Base-by-base conservation (phyloP, 306 rosid species). In the Prunus armeniaca region DNA sequence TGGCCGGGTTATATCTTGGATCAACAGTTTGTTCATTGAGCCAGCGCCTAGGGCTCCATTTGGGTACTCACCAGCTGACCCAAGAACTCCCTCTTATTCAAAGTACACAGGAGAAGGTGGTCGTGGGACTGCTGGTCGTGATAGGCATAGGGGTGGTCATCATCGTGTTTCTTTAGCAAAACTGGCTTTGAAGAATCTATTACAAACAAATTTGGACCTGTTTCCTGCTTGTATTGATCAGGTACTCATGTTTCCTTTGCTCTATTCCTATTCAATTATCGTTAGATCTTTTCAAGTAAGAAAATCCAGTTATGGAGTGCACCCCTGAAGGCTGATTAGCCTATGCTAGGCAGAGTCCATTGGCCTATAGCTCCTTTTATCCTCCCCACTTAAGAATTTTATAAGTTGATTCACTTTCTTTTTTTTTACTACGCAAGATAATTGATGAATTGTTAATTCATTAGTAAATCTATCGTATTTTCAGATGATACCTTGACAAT, bases 221-320 rank as follows among this genome's bases (percentile, higher is more conserved):
- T 96, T 96, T 88, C 99, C 97, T 60, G 89, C 99, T 38, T 96
- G 98, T 77, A 96, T 96, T 81, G 99, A 96, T 86, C 99, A 96
- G 97, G 99, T 93, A 87, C 71, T 71, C 45, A 54, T 65, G 71
- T 64, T 43, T n/a, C 74, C 78, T 60, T 58, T 69, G 62, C 18
- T 75, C 14, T 79, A 62, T 7, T 12, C 24, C 24, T 22, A 22
- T 22, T 22, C 24, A 22, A 22, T 22, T 22, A 22, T 22, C n/a
- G n/a, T 57, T 43, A 24, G 38, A 20, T 54, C 34, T 15, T 27
- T 4, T 30, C 14, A 6, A 19, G 2, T 72, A 72, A 72, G 18
- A 56, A n/a, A 58, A 38, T 24, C 13, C 27, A 46, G 41, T 18
- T 69, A 34, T 20, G 58, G 49, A 69, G 38, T 71, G 69, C 14